phyloP scores from a whole-genome alignment of 2,329 filamentous ascomycete genomes.

The Aspergillus sp. region DNA sequence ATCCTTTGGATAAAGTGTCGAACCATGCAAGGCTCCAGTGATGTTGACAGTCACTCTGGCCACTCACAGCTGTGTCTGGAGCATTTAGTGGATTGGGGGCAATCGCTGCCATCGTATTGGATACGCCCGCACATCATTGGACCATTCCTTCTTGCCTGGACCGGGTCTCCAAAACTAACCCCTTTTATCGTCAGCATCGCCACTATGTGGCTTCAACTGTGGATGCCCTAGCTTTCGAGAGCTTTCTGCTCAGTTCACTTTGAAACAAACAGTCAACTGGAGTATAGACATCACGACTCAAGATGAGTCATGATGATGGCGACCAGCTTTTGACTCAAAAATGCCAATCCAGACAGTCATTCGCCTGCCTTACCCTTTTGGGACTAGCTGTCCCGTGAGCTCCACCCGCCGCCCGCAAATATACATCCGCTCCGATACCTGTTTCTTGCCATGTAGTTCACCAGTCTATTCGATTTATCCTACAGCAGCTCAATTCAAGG shows the following conservation, averaged over 20 bases:
- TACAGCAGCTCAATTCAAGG: too few species aligned
- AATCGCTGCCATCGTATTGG: slow-evolving; percentile 3
- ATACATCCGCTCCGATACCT: background rate
- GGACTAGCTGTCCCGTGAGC: background rate
- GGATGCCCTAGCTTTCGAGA: background rate
- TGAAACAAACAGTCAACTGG: background rate
- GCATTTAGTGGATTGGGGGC: background rate
- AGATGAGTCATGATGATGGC: slow-evolving; percentile 9
- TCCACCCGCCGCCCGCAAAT: slow-evolving; percentile 5
- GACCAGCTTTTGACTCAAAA: background rate
- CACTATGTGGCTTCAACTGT: background rate
- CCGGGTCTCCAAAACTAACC: background rate
- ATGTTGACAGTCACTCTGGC: background rate
- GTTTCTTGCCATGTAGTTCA: background rate
- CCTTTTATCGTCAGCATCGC: background rate
- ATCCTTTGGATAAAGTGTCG: background rate
- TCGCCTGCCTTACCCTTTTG: background rate
- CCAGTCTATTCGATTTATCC: background rate
- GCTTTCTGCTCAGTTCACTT: background rate
- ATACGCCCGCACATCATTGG: slow-evolving; percentile 4
- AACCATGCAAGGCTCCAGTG: background rate
- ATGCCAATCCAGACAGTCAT: background rate
- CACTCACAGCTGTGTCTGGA: background rate
- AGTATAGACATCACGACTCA: background rate
- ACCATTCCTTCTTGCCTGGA: background rate